Conservation (phyloP, 2,329 filamentous ascomycete species). For the Stemphylium vesicarium region DNA sequence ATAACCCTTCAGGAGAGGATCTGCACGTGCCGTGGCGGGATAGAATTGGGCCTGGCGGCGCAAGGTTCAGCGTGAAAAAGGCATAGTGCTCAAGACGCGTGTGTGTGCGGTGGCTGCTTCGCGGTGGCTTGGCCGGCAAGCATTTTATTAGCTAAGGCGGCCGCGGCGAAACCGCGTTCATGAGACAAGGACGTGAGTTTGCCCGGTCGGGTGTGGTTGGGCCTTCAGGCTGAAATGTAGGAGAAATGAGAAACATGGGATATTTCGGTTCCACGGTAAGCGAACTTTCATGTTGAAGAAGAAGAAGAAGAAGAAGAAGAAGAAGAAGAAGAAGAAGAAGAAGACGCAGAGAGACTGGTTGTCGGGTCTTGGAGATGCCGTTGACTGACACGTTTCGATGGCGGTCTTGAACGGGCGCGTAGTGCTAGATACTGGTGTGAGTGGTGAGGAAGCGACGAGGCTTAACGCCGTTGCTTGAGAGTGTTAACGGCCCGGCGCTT, state of each 20-base stretch:
- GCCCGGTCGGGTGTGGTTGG: not conserved
- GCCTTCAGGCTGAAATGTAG: conserved; percentile 1
- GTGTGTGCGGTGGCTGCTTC: conserved; percentile 3
- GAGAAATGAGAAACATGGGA: not conserved
- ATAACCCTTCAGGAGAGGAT: conserved; percentile 1
- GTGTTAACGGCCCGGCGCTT: conserved; percentile 16
- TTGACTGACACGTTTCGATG: conserved; percentile 5
- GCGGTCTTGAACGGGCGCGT: conserved; percentile 19
- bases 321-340: not conserved
- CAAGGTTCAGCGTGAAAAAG: not conserved
- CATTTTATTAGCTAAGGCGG: conserved; percentile 4
- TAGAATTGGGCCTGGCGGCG: conserved; percentile 1
- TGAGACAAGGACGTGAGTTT: not conserved
- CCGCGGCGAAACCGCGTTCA: not conserved
- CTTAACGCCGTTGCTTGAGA: conserved; percentile 13
- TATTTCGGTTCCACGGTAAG: not conserved
- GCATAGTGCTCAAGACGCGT: not conserved
- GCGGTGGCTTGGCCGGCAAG: conserved; percentile 8
- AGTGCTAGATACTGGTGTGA: conserved; percentile 11
- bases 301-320: not conserved
- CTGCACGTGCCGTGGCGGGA: not conserved
- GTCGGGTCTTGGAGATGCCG: conserved; percentile 1
- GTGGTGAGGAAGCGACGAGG: conserved; percentile 13
- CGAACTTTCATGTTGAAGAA: conserved; percentile 4
- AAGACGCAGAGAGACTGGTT: not conserved